A percentile compares a stretch with the other conserved stretches of the same genome.
Evolutionary conservation across 192 early-diverging fungal species (phyloP).

Genomic region (Coemansia sp.): DNA sequence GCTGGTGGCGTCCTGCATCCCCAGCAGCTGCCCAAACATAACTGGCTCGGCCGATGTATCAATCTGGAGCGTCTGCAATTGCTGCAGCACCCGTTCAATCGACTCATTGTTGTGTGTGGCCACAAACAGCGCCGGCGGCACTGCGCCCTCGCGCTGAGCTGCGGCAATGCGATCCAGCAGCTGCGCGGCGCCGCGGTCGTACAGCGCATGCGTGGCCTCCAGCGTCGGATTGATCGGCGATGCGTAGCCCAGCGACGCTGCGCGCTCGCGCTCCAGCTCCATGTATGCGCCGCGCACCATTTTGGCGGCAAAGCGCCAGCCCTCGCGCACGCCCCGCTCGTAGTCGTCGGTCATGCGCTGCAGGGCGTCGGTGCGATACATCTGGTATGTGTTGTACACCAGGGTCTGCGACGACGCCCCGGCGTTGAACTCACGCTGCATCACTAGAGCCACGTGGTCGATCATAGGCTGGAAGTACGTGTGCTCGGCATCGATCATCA

Average conservation of each 20-base stretch:
- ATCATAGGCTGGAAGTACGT: conserved; percentile 91
- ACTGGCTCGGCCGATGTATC: conserved; percentile 62
- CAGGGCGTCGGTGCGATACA: conserved; percentile 78
- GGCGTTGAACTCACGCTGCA: conserved; percentile 72
- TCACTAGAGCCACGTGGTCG: conserved; percentile 73
- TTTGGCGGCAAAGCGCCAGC: conserved; percentile 81
- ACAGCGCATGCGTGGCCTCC: conserved; percentile 78
- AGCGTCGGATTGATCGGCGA: conserved; percentile 82
- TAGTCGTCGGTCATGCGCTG: conserved; percentile 66
- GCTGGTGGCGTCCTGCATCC: conserved; percentile 90
- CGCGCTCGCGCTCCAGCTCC: conserved; percentile 70
- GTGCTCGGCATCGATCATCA: conserved; percentile 94
- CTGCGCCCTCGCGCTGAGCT: conserved; percentile 27
- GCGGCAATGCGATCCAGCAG: conserved; percentile 62
- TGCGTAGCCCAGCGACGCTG: conserved; percentile 63
- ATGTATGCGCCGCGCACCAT: conserved; percentile 87
- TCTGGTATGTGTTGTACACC: conserved; percentile 95
- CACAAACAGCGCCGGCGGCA: conserved; percentile 69
- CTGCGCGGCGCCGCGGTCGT: conserved; percentile 73
- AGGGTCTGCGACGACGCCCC: conserved; percentile 56
- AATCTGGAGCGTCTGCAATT: conserved; percentile 63
- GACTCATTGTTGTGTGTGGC: conserved; percentile 90
- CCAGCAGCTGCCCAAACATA: conserved; percentile 90
- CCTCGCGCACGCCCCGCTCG: conserved; percentile 64
- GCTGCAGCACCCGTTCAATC: conserved; percentile 60